phyloP scores from a whole-genome alignment of 345 rosid species.

The Lepidium didymum region DNA sequence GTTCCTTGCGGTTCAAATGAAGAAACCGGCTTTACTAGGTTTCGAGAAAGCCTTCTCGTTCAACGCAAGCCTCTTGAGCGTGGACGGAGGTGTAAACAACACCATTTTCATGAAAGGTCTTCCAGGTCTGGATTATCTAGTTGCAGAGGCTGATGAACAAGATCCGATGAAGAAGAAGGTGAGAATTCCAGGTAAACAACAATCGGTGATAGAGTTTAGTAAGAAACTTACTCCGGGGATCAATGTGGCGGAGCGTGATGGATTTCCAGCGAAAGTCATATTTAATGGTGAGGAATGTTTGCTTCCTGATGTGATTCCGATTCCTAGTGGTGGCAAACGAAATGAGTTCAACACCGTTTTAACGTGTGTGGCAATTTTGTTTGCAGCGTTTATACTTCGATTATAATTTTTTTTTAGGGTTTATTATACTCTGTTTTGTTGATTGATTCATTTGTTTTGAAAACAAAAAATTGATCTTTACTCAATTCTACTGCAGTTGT shows the following conservation, averaged over 20 bases:
- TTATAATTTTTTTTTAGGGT: background rate
- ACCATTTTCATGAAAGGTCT: slow-evolving; percentile 81
- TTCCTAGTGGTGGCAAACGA: slow-evolving; percentile 32
- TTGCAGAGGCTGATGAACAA: slow-evolving; percentile 54
- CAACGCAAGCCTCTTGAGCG: slow-evolving; percentile 44
- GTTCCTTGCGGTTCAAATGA: slow-evolving; percentile 73
- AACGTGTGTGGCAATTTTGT: background rate
- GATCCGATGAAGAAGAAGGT: slow-evolving; percentile 45
- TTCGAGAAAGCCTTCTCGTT: slow-evolving; percentile 76
- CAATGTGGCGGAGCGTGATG: slow-evolving; percentile 63
- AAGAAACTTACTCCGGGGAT: slow-evolving; percentile 72
- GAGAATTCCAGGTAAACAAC: slow-evolving; percentile 91
- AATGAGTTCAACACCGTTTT: slow-evolving; percentile 5
- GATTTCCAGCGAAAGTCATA: slow-evolving; percentile 84
- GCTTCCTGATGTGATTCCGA: slow-evolving; percentile 56
- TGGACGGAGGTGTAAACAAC: slow-evolving; percentile 41
- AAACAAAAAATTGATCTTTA: slow-evolving; percentile 1
- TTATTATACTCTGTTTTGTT: background rate
- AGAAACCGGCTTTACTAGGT: slow-evolving; percentile 56
- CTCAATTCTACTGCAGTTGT: background rate
- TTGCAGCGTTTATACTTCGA: background rate
- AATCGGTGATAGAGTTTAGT: slow-evolving; percentile 72
- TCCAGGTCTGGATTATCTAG: slow-evolving; percentile 65
- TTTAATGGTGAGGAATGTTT: slow-evolving; percentile 95
- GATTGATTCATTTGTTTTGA: slow-evolving; percentile 21